Evolutionary conservation across 2,329 filamentous ascomycete species (phyloP).

Genomic region (Sarocladiaceae sp.): DNA sequence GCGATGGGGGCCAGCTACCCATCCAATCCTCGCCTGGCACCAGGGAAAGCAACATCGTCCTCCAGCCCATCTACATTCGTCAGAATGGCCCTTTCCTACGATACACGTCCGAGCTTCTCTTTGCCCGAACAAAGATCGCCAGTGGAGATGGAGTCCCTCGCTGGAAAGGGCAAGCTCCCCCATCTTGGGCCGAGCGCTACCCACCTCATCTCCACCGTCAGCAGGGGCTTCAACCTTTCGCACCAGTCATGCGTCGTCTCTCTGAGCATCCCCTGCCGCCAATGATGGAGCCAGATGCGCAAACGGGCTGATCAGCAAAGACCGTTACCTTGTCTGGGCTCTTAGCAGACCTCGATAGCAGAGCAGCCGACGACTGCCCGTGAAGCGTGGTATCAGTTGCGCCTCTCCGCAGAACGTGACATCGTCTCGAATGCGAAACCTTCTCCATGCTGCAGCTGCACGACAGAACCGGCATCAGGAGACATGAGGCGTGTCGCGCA

Average conservation of each 20-base stretch:
- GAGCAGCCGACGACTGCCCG: constrained; percentile 2
- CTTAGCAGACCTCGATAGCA: background rate
- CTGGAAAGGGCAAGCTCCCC: constrained; percentile 1
- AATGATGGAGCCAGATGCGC: background rate
- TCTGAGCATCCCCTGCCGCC: background rate
- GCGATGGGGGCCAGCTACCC: no score
- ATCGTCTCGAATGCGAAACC: no score
- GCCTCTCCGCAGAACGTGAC: background rate
- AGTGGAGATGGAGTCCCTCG: constrained; percentile 2
- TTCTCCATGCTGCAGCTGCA: no score
- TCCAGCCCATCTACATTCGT: background rate
- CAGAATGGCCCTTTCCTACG: constrained; percentile 1
- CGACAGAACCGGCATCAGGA: no score
- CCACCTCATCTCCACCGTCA: constrained; percentile 1
- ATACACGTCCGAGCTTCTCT: background rate
- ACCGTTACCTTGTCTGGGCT: constrained; percentile 1
- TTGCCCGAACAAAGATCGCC: constrained; percentile 3
- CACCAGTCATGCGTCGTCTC: constrained; percentile 1
- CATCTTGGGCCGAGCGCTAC: constrained; percentile 1
- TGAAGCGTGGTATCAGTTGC: background rate
- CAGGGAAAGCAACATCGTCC: background rate
- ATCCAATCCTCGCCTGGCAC: no score
- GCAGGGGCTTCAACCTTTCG: background rate
- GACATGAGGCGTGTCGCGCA: no score
- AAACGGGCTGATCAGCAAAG: constrained; percentile 7